Evolutionary conservation across 2,329 filamentous ascomycete species (phyloP).

Genomic region (Nemania sp.): DNA sequence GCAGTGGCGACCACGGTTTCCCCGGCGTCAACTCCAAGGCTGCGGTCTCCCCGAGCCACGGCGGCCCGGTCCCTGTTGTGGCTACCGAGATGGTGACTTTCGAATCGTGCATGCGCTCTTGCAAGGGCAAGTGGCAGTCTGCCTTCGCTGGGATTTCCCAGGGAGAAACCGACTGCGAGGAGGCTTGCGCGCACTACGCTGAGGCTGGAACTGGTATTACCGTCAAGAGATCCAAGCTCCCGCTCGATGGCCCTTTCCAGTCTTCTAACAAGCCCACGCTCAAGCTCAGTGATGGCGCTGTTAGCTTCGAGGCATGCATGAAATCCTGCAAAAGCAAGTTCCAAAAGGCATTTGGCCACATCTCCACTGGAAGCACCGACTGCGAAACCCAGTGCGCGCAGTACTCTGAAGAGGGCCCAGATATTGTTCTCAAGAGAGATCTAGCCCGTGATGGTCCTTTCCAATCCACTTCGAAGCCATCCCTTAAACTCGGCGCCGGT

Average conservation of each 20-base stretch:
- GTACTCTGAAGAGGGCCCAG: background rate
- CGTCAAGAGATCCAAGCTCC: no score
- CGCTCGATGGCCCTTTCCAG: background rate
- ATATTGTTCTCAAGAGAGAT: constrained; percentile 6
- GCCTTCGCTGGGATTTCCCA: constrained; percentile 10
- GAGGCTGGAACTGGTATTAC: no score
- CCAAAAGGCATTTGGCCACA: constrained; percentile 6
- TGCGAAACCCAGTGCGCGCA: background rate
- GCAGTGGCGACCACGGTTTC: background rate
- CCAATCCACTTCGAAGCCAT: background rate
- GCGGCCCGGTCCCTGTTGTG: no score
- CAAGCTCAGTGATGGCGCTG: background rate
- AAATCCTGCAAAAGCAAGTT: constrained; percentile 11
- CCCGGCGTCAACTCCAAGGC: background rate
- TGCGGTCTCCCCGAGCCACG: background rate
- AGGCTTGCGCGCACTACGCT: constrained; percentile 4
- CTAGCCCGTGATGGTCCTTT: background rate
- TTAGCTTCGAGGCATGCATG: constrained; percentile 28
- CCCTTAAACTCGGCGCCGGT: background rate
- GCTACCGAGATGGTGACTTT: no score
- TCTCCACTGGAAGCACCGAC: constrained; percentile 5
- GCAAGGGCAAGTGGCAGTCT: constrained; percentile 3
- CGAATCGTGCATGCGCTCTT: background rate
- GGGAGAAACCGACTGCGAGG: constrained; percentile 20
- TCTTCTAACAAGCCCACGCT: no score